phyloP scores from a whole-genome alignment of 805 yeast genomes.

The Pichia scutulata region DNA sequence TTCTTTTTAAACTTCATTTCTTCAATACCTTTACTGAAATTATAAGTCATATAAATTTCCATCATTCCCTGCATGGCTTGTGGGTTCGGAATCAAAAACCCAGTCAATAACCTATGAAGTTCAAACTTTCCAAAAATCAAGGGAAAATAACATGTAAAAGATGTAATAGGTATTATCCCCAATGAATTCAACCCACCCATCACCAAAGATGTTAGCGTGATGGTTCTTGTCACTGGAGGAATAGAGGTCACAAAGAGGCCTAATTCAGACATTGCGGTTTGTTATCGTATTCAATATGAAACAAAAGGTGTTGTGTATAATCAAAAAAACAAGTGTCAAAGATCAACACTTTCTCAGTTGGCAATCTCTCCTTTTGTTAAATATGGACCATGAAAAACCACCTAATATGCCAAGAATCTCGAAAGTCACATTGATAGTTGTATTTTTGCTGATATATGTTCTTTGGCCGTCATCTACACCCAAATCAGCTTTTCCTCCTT shows the following conservation, averaged over 20 bases:
- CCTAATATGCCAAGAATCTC: background rate
- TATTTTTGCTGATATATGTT: background rate
- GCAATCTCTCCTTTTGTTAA: background rate
- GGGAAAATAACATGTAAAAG: conserved; percentile 27
- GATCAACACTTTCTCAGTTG: background rate
- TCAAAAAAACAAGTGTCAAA: background rate
- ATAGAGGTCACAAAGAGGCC: conserved; percentile 35
- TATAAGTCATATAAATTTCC: conserved; percentile 50
- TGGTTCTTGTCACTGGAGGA: conserved; percentile 56
- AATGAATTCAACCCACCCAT: conserved; percentile 35
- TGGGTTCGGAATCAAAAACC: conserved; percentile 38
- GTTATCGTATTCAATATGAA: background rate
- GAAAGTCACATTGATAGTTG: background rate
- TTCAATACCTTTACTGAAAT: conserved; percentile 51
- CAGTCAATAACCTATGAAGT: conserved; percentile 41
- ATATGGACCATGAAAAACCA: background rate
- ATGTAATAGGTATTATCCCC: conserved; percentile 19
- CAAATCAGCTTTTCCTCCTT: background rate
- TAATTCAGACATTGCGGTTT: conserved; percentile 24
- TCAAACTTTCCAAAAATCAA: conserved; percentile 29
- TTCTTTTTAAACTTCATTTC: conserved; percentile 39
- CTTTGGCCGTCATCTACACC: background rate
- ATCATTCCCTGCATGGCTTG: conserved; percentile 39
- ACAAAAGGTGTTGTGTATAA: background rate
- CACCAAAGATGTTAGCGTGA: conserved; percentile 41